A percentile compares a stretch with the other conserved stretches of the same genome.
phyloP scores from a whole-genome alignment of 2,329 filamentous ascomycete species.

The Pseudopithomyces maydicus region DNA sequence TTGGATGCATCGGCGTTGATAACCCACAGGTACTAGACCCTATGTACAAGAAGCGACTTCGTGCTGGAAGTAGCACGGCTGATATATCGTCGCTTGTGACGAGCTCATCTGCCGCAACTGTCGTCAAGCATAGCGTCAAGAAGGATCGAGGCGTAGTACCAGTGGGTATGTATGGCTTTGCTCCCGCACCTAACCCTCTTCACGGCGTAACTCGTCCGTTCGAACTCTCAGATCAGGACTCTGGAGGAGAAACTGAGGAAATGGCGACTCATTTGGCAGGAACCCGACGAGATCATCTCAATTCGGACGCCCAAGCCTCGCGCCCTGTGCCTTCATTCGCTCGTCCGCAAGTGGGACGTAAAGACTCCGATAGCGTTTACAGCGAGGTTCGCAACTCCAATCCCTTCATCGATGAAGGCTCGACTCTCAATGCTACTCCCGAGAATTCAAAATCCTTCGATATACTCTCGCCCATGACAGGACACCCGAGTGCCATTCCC shows the following conservation, averaged over 20 bases:
- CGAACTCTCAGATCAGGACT: not conserved
- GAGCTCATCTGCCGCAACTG: not conserved
- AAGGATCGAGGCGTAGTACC: constrained; percentile 1
- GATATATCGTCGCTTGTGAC: not conserved
- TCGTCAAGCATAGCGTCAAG: not conserved
- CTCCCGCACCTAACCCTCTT: constrained; percentile 13
- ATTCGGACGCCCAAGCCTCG: not conserved
- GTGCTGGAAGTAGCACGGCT: not conserved
- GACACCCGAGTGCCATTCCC: constrained; percentile 24
- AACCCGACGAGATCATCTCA: not conserved
- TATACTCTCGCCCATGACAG: constrained; percentile 18
- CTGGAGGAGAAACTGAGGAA: not conserved
- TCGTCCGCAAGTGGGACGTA: not conserved
- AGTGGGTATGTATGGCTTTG: constrained; percentile 9
- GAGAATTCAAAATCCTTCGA: not conserved
- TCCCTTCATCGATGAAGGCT: constrained; percentile 14
- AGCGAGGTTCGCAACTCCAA: constrained; percentile 20
- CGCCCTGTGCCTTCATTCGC: not conserved
- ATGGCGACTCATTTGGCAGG: not conserved
- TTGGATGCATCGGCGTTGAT: constrained; percentile 16
- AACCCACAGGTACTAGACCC: not conserved
- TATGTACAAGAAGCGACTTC: not conserved
- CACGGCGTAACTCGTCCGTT: constrained; percentile 25
- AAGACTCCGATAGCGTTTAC: constrained; percentile 22
- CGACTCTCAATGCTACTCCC: not conserved